Percentiles rank a stretch among this genome's conserved stretches.
Conservation (phyloP, 148 eudicot species). For the Silene conica region DNA sequence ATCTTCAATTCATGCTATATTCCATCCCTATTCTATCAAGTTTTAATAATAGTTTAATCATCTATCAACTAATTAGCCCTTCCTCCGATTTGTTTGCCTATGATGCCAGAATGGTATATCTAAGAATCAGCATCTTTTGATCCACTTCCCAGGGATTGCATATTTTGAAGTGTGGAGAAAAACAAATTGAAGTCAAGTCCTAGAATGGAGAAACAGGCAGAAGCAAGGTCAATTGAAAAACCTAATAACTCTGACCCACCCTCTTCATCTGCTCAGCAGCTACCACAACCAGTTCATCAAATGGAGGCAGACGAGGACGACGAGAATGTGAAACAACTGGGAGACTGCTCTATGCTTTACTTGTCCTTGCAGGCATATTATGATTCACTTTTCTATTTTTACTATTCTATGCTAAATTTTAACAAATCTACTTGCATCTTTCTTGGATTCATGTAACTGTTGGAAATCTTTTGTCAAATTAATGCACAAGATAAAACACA, state of each 20-base stretch:
- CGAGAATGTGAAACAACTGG: conserved; percentile 35
- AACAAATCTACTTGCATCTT: neutral
- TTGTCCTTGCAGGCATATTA: conserved; percentile 29
- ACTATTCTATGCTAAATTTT: neutral
- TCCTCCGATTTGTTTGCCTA: too few species aligned
- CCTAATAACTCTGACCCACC: conserved; percentile 6
- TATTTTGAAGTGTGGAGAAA: neutral
- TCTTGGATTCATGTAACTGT: neutral
- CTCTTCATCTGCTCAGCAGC: conserved; percentile 6
- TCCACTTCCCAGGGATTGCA: neutral
- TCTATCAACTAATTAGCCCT: too few species aligned
- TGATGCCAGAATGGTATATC: neutral
- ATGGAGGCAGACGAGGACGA: conserved; percentile 33
- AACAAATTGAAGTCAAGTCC: neutral
- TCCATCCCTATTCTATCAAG: too few species aligned
- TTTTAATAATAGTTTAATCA: too few species aligned
- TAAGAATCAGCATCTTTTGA: neutral
- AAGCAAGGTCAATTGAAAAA: conserved; percentile 15
- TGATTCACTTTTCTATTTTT: neutral
- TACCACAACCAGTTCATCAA: conserved; percentile 30
- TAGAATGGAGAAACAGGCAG: conserved; percentile 7
- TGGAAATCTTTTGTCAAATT: too few species aligned
- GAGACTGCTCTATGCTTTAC: conserved; percentile 33
- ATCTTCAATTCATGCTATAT: too few species aligned
- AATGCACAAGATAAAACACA: too few species aligned